Evolutionary conservation across 2,329 filamentous ascomycete species (phyloP), one percentile per base, ranked within the genome.

Genomic region (Epichloe amarillans): DNA sequence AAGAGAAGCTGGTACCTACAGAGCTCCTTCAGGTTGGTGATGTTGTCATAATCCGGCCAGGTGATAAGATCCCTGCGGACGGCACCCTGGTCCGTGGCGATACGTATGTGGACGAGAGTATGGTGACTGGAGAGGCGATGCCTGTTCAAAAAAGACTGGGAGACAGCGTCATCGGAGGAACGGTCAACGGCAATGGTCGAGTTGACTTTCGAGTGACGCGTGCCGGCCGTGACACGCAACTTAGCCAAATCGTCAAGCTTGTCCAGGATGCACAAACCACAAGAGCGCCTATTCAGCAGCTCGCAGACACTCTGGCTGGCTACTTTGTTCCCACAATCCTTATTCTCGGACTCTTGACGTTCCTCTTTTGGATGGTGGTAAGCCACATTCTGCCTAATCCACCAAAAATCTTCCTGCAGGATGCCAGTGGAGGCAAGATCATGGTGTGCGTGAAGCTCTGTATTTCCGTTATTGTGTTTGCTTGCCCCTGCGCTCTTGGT

Each of bases 401-500:
- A n/a, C 93, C 93, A 2, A 78, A 83, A 62, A 90, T 97, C 56
- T 98, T 98, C 68, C 70, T 85, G 26, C 76, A 86, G 53, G 82
- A 84, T 52, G 78, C 80, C 43, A 91, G 86, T 61, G 93, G 93
- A 54, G 93, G 93, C 51, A 91, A 88, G 64, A 73, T 96, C 55
- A 96, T 98, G 87, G 88, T 97, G 2, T 98, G 93, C 64, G 74
- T 97, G 56, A 94, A 97, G 72, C 82, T 98, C 15, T 97, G 93
- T 69, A 98, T 98, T 59, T 95, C 93, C 0, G 93, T 98, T 57
- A 95, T 98, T 62, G 93, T 97, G 19, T 96, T 98, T 66, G 93
- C 93, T 4, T 98, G 93, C 63, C 93, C 93, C 17, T 98, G 93
- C 63, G 93, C 93, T 1, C 80, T 98, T n/a, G 93, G 93, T 51